A percentile compares a stretch with the other conserved stretches of the same genome.
These are phyloP conservation scores for Delonix regia DNA, from an alignment of 306 rosid species.

Conservation along the genomic window DNA sequence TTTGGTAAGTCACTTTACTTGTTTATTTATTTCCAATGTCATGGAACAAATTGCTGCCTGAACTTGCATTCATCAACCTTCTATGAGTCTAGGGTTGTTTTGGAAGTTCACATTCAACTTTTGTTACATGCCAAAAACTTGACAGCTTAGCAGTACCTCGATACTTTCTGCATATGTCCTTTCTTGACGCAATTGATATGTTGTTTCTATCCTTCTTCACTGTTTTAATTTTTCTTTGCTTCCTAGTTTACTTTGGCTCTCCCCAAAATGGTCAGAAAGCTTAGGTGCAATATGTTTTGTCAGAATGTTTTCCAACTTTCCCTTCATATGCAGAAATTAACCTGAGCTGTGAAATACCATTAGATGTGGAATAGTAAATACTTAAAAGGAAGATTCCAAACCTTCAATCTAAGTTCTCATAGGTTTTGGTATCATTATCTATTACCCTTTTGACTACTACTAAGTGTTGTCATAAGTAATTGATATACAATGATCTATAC, in stretches of 20 bases:
- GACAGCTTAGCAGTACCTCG: background rate
- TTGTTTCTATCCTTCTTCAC: background rate
- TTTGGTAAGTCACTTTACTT: background rate
- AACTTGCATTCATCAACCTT: background rate
- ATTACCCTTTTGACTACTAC: background rate
- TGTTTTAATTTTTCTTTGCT: background rate
- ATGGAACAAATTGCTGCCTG: background rate
- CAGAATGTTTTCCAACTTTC: background rate
- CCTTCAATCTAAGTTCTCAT: background rate
- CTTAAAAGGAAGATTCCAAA: background rate
- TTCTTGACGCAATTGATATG: background rate
- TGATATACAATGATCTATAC: slow-evolving; percentile 1
- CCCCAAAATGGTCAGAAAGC: background rate
- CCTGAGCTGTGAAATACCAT: background rate
- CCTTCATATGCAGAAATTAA: background rate
- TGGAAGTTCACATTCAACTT: background rate
- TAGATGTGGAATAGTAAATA: background rate
- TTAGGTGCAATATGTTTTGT: background rate
- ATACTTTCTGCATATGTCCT: background rate
- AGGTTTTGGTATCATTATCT: background rate
- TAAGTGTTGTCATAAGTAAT: background rate
- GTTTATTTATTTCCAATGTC: background rate
- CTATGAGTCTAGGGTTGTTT: background rate
- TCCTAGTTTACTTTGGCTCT: background rate
- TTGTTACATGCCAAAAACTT: background rate